phyloP scores from a whole-genome alignment of 768 basidiomycete species.

The Tubosaeta sp. region DNA sequence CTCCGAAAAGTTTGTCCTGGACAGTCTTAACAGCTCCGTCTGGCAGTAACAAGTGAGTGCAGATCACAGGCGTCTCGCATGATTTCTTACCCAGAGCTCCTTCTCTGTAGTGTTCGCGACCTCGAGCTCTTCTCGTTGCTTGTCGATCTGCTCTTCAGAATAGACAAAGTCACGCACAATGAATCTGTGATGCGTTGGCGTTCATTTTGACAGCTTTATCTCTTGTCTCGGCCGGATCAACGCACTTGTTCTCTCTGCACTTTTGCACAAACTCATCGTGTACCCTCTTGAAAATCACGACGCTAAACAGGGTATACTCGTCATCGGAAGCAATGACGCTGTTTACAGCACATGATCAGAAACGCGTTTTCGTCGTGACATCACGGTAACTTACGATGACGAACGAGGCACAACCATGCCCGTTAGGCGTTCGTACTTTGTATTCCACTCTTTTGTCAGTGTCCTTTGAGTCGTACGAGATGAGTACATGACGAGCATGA shows the following conservation, averaged over 20 bases:
- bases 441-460: constrained; percentile 82
- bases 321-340: constrained; percentile 81
- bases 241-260: constrained; percentile 91
- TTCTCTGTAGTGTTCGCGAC: constrained; percentile 84
- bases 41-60: constrained; percentile 29
- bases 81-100: constrained; percentile 85
- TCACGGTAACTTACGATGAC: constrained; percentile 55
- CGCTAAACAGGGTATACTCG: constrained; percentile 81
- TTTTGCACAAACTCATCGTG: constrained; percentile 93
- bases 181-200: constrained; percentile 51
- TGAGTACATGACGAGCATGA: constrained; percentile 6
- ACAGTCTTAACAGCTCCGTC: constrained; percentile 87
- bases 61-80: not conserved
- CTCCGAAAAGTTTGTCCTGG: constrained; percentile 96
- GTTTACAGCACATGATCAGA: constrained; percentile 17
- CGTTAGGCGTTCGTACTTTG: constrained; percentile 83
- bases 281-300: constrained; percentile 85
- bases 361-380: constrained; percentile 13
- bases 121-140: constrained; percentile 77
- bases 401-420: constrained; percentile 93
- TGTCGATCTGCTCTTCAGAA: constrained; percentile 75
- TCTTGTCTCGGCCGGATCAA: constrained; percentile 6
- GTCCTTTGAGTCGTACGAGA: constrained; percentile 44
- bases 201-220: constrained; percentile 2
- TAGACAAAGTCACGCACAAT: constrained; percentile 92